Evolutionary conservation across 768 basidiomycete genomes (phyloP).

Genomic region (Russula compacta): DNA sequence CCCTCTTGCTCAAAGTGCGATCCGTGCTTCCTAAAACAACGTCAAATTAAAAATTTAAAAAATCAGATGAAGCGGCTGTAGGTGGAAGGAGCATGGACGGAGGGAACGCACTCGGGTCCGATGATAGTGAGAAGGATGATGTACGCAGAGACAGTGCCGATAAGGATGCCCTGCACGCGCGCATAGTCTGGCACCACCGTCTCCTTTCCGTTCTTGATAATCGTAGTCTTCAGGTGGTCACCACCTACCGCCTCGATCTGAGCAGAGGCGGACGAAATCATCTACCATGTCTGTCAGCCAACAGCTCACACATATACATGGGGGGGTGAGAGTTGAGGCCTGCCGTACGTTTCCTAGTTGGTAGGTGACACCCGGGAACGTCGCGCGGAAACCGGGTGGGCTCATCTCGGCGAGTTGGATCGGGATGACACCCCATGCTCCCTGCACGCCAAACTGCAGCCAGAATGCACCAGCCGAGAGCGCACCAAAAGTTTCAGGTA

Average conservation of each 20-base stretch:
- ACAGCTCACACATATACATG: background rate
- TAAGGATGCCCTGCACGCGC: slow-evolving; percentile 78
- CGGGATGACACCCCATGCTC: slow-evolving; percentile 29
- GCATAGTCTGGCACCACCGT: slow-evolving; percentile 36
- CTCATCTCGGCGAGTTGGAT: slow-evolving; percentile 39
- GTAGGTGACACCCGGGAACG: slow-evolving; percentile 38
- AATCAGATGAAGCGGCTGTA: background rate
- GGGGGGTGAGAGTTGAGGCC: too few relatives aligned
- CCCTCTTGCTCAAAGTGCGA: background rate
- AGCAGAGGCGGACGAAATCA: slow-evolving; percentile 37
- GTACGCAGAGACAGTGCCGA: slow-evolving; percentile 77
- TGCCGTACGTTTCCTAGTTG: slow-evolving; percentile 32
- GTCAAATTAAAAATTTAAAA: background rate
- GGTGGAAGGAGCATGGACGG: background rate
- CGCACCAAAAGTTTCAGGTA: slow-evolving; percentile 33
- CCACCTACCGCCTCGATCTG: slow-evolving; percentile 39
- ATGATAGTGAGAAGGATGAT: slow-evolving; percentile 67
- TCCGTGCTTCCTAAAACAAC: slow-evolving; percentile 3
- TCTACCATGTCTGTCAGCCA: slow-evolving; percentile 21
- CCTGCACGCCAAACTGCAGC: slow-evolving; percentile 41
- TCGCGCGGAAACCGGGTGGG: slow-evolving; percentile 41
- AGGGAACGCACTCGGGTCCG: slow-evolving; percentile 58
- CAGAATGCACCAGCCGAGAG: slow-evolving; percentile 42
- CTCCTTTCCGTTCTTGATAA: slow-evolving; percentile 8
- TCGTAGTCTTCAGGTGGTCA: slow-evolving; percentile 16